Evolutionary conservation across 2,329 filamentous ascomycete species (phyloP).

Genomic region (Paraphaeosphaeria minitans): DNA sequence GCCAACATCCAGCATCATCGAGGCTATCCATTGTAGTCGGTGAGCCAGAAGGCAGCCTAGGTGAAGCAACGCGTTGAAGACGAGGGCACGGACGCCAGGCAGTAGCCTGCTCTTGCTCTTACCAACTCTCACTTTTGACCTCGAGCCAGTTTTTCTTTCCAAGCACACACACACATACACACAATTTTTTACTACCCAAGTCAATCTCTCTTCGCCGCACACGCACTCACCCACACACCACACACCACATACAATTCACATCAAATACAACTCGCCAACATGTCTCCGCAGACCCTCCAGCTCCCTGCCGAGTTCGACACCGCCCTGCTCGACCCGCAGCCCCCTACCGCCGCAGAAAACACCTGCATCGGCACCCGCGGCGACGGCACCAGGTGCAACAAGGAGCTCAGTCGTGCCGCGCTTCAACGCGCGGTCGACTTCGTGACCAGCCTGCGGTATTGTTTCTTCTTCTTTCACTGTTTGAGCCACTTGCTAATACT

Average conservation of each 20-base stretch:
- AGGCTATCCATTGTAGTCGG: constrained; percentile 13
- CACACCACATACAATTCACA: too few species aligned
- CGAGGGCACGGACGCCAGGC: background rate
- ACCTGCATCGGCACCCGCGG: constrained; percentile 1
- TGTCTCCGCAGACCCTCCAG: background rate
- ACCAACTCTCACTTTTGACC: background rate
- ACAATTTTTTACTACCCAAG: background rate
- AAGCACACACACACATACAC: background rate
- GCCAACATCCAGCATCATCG: constrained; percentile 32
- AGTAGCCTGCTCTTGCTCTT: too few species aligned
- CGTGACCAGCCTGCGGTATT: background rate
- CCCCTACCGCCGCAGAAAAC: background rate
- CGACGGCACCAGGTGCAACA: background rate
- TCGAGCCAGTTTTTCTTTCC: background rate
- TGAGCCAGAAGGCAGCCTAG: background rate
- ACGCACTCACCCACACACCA: background rate
- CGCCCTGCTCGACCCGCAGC: background rate
- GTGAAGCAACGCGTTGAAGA: background rate
- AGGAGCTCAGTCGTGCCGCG: background rate
- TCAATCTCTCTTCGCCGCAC: constrained; percentile 3
- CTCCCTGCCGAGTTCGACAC: background rate
- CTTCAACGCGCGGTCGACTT: background rate
- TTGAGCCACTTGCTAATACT: background rate
- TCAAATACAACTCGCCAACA: background rate
- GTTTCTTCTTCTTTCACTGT: background rate